phyloP scores from a whole-genome alignment of 1,139 yeast genomes.

The Arxiozyma slooffiae region DNA sequence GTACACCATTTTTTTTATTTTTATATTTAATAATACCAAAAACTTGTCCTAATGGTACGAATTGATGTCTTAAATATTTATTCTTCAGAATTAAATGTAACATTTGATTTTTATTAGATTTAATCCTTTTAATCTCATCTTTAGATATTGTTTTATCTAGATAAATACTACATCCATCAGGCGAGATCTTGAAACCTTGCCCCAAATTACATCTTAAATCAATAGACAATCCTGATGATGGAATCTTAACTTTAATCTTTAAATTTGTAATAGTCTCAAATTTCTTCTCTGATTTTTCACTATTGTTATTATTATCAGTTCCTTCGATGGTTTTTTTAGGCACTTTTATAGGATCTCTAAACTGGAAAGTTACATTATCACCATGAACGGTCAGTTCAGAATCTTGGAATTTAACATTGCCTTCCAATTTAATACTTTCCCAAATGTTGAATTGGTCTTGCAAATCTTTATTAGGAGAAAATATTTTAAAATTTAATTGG shows the following conservation, averaged over 20 bases:
- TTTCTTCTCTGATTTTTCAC: not conserved
- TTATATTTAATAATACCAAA: slow-evolving; percentile 43
- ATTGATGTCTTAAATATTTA: slow-evolving; percentile 40
- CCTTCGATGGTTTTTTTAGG: slow-evolving; percentile 1
- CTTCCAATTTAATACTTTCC: slow-evolving; percentile 23
- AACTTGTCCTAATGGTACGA: slow-evolving; percentile 73
- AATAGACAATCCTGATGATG: slow-evolving; percentile 34
- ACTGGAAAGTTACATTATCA: slow-evolving; percentile 51
- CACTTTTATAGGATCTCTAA: slow-evolving; percentile 34
- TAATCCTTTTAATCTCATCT: slow-evolving; percentile 38
- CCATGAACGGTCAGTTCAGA: slow-evolving; percentile 30
- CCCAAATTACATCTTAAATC: slow-evolving; percentile 17
- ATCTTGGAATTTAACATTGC: slow-evolving; percentile 6
- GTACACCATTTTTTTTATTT: slow-evolving; percentile 19
- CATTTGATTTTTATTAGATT: slow-evolving; percentile 39
- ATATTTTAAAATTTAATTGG: slow-evolving; percentile 71
- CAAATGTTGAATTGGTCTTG: slow-evolving; percentile 32
- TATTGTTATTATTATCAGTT: not conserved
- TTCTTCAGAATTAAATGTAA: slow-evolving; percentile 2
- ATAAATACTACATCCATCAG: slow-evolving; percentile 44
- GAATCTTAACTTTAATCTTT: slow-evolving; percentile 13
- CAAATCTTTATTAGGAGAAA: slow-evolving; percentile 33
- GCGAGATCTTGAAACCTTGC: slow-evolving; percentile 60
- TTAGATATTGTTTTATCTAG: slow-evolving; percentile 37
- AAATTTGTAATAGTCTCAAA: slow-evolving; percentile 8